Evolutionary conservation across 352 stramenopile genomes (phyloP).

Genomic region (Pseudoperonospora humuli): DNA sequence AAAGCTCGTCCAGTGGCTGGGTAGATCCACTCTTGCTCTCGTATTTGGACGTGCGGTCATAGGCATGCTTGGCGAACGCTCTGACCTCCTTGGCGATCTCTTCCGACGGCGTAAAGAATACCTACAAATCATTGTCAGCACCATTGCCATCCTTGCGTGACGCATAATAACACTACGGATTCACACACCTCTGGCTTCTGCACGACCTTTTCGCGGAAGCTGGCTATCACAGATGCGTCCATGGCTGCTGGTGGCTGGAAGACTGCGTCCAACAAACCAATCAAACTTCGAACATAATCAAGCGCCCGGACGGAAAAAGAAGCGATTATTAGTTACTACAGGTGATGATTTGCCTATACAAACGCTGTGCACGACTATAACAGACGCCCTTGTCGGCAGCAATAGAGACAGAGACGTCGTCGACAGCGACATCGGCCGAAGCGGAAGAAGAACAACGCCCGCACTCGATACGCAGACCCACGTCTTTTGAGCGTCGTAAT

Average conservation of each 20-base stretch:
- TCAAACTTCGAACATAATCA: slow-evolving; percentile 6
- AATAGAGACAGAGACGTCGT: no score
- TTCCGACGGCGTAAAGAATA: slow-evolving; percentile 73
- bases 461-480: no score
- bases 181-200: slow-evolving; percentile 54
- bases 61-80: slow-evolving; percentile 72
- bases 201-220: slow-evolving; percentile 63
- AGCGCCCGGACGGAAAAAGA: not conserved
- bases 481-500: no score
- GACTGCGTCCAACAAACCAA: slow-evolving; percentile 22
- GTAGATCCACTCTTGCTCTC: slow-evolving; percentile 30
- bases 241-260: slow-evolving; percentile 22
- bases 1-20: slow-evolving; percentile 63
- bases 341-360: no score
- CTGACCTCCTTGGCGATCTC: slow-evolving; percentile 58
- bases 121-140: slow-evolving; percentile 17
- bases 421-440: no score
- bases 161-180: not conserved
- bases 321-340: no score
- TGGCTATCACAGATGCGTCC: slow-evolving; percentile 48
- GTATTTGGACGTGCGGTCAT: slow-evolving; percentile 64
- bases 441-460: no score
- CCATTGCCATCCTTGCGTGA: not conserved
- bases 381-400: no score
- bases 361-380: no score